Evolutionary conservation across 192 early-diverging fungal genomes (phyloP).

Genomic region (Phlyctochytrium bullatum): DNA sequence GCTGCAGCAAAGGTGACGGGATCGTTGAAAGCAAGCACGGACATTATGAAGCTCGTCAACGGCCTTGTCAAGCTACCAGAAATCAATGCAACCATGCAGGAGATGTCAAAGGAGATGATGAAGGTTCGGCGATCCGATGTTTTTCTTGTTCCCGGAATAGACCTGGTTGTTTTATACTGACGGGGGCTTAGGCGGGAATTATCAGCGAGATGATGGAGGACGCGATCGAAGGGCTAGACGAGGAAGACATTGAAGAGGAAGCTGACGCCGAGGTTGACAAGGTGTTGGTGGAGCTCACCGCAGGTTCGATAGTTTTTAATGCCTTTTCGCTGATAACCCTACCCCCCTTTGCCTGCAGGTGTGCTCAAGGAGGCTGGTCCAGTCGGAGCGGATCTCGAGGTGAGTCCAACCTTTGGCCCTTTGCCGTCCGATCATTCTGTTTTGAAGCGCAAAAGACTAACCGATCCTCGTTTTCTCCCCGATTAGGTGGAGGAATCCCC

Average conservation of each 20-base stretch:
- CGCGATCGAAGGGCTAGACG: conserved; percentile 80
- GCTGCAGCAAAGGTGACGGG: conserved; percentile 88
- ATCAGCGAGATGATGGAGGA: conserved; percentile 96
- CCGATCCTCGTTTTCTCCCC: not conserved
- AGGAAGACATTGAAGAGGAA: conserved; percentile 90
- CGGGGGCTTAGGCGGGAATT: conserved; percentile 86
- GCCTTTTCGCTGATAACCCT: not conserved
- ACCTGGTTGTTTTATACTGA: too few relatives aligned
- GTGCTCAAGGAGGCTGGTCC: conserved; percentile 58
- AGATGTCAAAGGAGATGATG: conserved; percentile 96
- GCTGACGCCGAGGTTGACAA: conserved; percentile 92
- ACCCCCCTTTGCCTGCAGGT: not conserved
- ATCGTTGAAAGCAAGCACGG: conserved; percentile 77
- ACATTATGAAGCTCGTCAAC: conserved; percentile 92
- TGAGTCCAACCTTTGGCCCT: conserved; percentile 8
- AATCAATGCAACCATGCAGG: conserved; percentile 78
- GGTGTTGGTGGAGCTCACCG: conserved; percentile 83
- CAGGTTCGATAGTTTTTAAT: conserved; percentile 55
- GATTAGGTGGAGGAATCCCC: conserved; percentile 40
- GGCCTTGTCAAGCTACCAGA: conserved; percentile 81
- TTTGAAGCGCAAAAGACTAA: conserved; percentile 24
- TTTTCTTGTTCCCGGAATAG: too few relatives aligned
- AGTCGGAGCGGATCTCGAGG: conserved; percentile 57
- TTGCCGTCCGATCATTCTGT: conserved; percentile 6
- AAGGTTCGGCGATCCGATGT: too few relatives aligned